Base-by-base conservation (phyloP, 495 filamentous ascomycete genomes). In the Aspergillus asperescens region DNA sequence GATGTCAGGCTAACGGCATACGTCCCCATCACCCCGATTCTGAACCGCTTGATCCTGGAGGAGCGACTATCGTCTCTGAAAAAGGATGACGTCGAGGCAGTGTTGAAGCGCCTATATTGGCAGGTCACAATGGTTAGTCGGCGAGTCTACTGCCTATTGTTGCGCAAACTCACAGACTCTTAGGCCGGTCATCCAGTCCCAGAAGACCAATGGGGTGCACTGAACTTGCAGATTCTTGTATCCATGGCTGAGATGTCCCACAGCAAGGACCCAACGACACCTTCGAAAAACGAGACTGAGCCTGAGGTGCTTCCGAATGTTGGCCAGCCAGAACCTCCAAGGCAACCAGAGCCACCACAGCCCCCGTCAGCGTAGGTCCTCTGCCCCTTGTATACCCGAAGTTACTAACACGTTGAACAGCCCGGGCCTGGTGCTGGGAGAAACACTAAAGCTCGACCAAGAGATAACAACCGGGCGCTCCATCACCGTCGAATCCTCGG, bases 1-100 rank as follows among this genome's bases (percentile, higher is more conserved):
- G 40, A 42, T 22, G 40, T 42, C 1, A 25, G 19, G 6, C 22
- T 42, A n/a, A 42, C 40, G 5, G 40, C 40, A 7, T 42, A 42
- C 12, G 40, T 42, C 7, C 40, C 40, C 10, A 42, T 42, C 40
- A 42, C 40, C 6, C 40, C 40, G 22, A 25, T 42, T 3, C n/a
- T 42, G 20, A 42, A 42, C 7, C 20, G 40, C 9, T 27, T 42
- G 40, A 42, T 42, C 40, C 40, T 42, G 13, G 40, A 42, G 40
- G 40, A 27, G 4, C 40, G 40, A 25, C 15, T 42, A 22, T 7
- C 22, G 20, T 42, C 40, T 13, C n/a, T 42, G 22, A 42, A 42
- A 22, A 42, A 42, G 23, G 40, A 42, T 7, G 40, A 42, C 13
- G 40, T 42, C 15, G 40, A 42, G 40, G 12, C 40, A 2, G 23